Evolutionary conservation across 768 basidiomycete genomes (phyloP).

Genomic region (Boletales sp.): DNA sequence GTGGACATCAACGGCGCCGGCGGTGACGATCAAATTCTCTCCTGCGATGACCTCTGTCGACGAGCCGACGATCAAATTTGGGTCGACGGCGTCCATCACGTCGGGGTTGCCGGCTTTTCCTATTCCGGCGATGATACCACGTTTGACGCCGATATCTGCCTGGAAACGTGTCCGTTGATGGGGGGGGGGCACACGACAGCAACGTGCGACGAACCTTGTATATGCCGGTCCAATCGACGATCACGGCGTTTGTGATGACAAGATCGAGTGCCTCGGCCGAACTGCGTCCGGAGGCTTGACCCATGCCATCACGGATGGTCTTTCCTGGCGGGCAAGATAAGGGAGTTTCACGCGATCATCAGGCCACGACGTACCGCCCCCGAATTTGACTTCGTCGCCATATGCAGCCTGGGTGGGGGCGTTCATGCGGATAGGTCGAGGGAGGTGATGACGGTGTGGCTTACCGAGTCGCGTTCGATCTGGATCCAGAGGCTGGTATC

Average conservation of each 20-base stretch:
- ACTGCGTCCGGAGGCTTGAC: slow-evolving; percentile 75
- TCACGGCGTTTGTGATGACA: slow-evolving; percentile 92
- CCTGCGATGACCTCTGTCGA: slow-evolving; percentile 96
- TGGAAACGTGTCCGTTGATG: slow-evolving; percentile 29
- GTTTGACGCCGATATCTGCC: slow-evolving; percentile 93
- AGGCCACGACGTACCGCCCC: slow-evolving; percentile 64
- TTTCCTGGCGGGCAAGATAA: slow-evolving; percentile 59
- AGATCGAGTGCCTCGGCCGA: slow-evolving; percentile 76
- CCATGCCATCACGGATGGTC: slow-evolving; percentile 95
- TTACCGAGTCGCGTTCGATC: slow-evolving; percentile 81
- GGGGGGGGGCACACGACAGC: not conserved
- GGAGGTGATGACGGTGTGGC: not conserved
- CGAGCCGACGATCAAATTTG: slow-evolving; percentile 75
- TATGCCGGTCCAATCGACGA: slow-evolving; percentile 93
- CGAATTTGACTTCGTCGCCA: slow-evolving; percentile 98
- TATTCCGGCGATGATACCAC: slow-evolving; percentile 77
- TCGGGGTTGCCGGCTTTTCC: slow-evolving; percentile 99
- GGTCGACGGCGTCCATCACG: slow-evolving; percentile 77
- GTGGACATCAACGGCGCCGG: slow-evolving; percentile 90
- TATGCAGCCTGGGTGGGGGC: slow-evolving; percentile 66
- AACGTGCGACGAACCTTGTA: slow-evolving; percentile 63
- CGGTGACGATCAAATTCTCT: slow-evolving; percentile 90
- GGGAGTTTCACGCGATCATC: not conserved
- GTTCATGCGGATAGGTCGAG: not conserved
- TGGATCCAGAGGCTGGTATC: slow-evolving; percentile 91